phyloP scores from a whole-genome alignment of 805 yeast species.

The Phaffomyces antillensis region DNA sequence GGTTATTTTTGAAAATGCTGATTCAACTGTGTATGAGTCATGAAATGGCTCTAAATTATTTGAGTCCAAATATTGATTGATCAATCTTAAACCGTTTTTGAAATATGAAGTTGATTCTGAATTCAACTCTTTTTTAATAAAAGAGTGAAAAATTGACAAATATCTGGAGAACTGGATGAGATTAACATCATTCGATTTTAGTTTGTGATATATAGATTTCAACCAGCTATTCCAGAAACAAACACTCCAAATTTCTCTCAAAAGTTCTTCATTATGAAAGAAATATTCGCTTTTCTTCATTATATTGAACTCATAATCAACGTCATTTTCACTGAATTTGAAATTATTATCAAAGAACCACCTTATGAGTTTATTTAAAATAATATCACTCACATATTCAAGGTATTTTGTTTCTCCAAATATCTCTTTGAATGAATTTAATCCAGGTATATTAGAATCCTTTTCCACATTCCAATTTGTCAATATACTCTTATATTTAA shows the following conservation, averaged over 20 bases:
- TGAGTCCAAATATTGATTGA: constrained; percentile 22
- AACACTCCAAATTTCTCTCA: constrained; percentile 23
- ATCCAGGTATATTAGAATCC: constrained; percentile 11
- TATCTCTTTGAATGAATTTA: constrained; percentile 29
- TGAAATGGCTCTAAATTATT: neutral
- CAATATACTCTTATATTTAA: constrained; percentile 17
- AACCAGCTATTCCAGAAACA: constrained; percentile 29
- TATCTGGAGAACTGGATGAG: neutral
- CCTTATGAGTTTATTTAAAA: neutral
- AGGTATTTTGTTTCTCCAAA: constrained; percentile 21
- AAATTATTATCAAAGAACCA: constrained; percentile 1
- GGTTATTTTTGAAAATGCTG: neutral
- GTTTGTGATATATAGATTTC: constrained; percentile 11
- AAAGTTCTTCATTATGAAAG: constrained; percentile 1
- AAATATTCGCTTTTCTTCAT: constrained; percentile 14
- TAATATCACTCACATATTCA: constrained; percentile 10
- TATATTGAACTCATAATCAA: constrained; percentile 11
- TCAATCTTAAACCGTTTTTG: constrained; percentile 21
- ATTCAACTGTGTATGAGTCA: neutral
- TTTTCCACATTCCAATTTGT: constrained; percentile 12
- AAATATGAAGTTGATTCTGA: constrained; percentile 1
- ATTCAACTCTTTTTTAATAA: neutral
- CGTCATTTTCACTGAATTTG: constrained; percentile 4
- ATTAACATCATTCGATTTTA: neutral
- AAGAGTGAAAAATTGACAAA: constrained; percentile 20